Evolutionary conservation across 73 alveolate species (phyloP).

Genomic region (Stentor roeselii): DNA sequence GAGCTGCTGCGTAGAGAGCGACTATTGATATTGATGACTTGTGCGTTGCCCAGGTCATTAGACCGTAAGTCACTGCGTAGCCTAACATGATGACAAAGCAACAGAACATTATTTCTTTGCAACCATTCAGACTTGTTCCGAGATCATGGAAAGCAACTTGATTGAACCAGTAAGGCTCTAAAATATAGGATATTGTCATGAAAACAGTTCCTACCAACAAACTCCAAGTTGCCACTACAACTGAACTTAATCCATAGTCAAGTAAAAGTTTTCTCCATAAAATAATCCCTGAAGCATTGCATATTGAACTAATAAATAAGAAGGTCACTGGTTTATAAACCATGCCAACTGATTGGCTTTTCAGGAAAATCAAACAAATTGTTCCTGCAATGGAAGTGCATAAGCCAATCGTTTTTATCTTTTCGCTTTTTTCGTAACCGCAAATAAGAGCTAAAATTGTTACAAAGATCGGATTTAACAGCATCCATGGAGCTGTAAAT

Average conservation of each 20-base stretch:
- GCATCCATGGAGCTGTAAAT: conserved; percentile 17
- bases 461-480: not conserved
- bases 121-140: conserved; percentile 4
- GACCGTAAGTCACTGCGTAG: not conserved
- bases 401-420: not conserved
- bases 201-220: not conserved
- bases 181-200: conserved; percentile 6
- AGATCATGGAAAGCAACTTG: not conserved
- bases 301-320: not conserved
- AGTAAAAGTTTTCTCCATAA: conserved; percentile 9
- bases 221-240: not conserved
- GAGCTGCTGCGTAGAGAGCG: conserved; percentile 7
- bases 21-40: conserved; percentile 22
- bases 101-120: not conserved
- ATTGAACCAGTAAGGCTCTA: not conserved
- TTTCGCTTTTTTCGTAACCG: not conserved
- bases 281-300: not conserved
- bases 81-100: not conserved
- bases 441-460: not conserved
- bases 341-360: not conserved
- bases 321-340: not conserved
- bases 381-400: not conserved
- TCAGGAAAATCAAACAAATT: not conserved
- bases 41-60: conserved; percentile 5
- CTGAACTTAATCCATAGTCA: not conserved